phyloP scores from a whole-genome alignment of 805 yeast species.

The Yarrowia sp. region DNA sequence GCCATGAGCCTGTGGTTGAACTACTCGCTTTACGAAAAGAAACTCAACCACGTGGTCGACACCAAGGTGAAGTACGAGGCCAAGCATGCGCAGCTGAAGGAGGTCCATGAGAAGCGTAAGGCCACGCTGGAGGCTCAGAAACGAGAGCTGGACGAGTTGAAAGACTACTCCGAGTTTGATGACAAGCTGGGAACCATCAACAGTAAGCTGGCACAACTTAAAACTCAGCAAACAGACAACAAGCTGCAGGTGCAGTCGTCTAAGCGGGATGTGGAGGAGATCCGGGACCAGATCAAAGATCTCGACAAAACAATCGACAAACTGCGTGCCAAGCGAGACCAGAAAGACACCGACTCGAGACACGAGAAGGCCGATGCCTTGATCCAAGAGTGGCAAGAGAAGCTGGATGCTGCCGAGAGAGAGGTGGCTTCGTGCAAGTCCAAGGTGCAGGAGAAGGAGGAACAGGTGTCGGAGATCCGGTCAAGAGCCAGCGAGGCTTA shows the following conservation, averaged over 20 bases:
- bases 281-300: background rate
- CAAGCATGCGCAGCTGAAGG: background rate
- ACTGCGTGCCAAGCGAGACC: background rate
- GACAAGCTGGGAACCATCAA: background rate
- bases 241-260: background rate
- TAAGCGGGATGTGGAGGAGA: background rate
- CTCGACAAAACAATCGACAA: background rate
- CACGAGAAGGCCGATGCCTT: conserved; percentile 1
- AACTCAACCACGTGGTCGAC: background rate
- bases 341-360: background rate
- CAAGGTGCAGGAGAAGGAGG: background rate
- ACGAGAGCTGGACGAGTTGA: conserved; percentile 2
- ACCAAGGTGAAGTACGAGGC: background rate
- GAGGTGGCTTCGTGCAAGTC: background rate
- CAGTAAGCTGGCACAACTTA: background rate
- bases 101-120: background rate
- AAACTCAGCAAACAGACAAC: background rate
- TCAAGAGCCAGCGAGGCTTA: background rate
- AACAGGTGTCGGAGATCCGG: background rate
- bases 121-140: background rate
- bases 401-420: background rate
- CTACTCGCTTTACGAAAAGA: background rate
- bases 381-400: background rate
- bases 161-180: no score
- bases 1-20: conserved; percentile 22